Percentiles rank a stretch among this genome's conserved stretches.
Evolutionary conservation across 2,329 filamentous ascomycete genomes (phyloP).

Genomic region (Colletotrichum cordylinicola): DNA sequence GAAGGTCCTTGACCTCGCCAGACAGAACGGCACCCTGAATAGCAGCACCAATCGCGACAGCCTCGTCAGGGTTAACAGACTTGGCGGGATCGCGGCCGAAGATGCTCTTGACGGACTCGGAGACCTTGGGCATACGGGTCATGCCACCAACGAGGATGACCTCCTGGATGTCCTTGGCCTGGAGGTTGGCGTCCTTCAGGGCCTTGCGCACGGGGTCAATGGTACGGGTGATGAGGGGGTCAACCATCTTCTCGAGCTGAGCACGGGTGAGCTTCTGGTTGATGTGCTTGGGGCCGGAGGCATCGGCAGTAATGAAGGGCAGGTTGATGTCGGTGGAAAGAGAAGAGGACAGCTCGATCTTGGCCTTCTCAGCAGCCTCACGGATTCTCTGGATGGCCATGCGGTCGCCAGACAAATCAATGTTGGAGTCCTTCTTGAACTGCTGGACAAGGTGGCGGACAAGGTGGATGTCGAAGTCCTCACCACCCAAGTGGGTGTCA

Average conservation of each 20-base stretch:
- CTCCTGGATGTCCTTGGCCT: slow-evolving; percentile 94
- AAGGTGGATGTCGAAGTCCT: slow-evolving; percentile 95
- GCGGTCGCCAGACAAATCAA: slow-evolving; percentile 89
- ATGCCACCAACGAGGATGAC: slow-evolving; percentile 98
- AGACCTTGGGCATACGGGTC: slow-evolving; percentile 99
- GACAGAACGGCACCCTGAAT: slow-evolving; percentile 97
- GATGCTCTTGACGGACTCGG: slow-evolving; percentile 93
- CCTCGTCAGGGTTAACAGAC: slow-evolving; percentile 98
- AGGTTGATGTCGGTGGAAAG: slow-evolving; percentile 97
- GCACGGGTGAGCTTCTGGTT: slow-evolving; percentile 92
- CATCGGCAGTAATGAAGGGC: slow-evolving; percentile 96
- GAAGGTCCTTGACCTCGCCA: slow-evolving; percentile 94
- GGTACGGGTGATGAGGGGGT: slow-evolving; percentile 85
- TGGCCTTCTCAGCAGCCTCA: slow-evolving; percentile 98
- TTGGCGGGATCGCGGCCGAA: slow-evolving; percentile 97
- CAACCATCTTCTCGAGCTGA: slow-evolving; percentile 92
- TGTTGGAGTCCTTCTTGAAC: slow-evolving; percentile 95
- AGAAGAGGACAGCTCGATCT: slow-evolving; percentile 97
- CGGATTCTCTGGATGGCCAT: slow-evolving; percentile 99
- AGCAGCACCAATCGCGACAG: slow-evolving; percentile 95
- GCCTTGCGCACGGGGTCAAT: slow-evolving; percentile 95
- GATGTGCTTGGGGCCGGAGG: slow-evolving; percentile 97
- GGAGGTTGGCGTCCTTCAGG: slow-evolving; percentile 90
- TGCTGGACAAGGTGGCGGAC: slow-evolving; percentile 92
- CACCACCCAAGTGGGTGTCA: slow-evolving; percentile 97